Evolutionary conservation across 2,329 filamentous ascomycete genomes (phyloP).

Genomic region (Fusarium sp.): DNA sequence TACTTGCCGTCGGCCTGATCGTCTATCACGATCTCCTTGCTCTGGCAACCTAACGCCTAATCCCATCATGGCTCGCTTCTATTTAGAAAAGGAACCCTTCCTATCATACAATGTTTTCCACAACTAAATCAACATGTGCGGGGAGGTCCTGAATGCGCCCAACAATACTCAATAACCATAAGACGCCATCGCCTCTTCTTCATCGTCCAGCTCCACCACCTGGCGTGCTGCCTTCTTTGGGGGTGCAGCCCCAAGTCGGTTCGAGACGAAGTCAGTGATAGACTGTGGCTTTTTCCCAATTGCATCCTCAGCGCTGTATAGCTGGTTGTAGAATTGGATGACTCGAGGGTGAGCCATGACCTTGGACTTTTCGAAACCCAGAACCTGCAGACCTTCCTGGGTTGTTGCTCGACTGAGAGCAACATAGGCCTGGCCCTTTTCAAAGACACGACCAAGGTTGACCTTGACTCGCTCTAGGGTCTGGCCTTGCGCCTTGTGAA

Average conservation of each 20-base stretch:
- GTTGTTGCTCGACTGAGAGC: constrained; percentile 92
- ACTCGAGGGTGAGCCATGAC: constrained; percentile 95
- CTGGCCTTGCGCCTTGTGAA: constrained; percentile 98
- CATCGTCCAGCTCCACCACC: constrained; percentile 58
- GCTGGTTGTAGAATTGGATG: constrained; percentile 83
- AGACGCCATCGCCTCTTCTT: constrained; percentile 62
- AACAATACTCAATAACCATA: constrained; percentile 53
- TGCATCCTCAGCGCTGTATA: constrained; percentile 78
- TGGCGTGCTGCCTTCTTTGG: constrained; percentile 30
- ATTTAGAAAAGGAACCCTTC: constrained; percentile 6
- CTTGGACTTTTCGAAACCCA: constrained; percentile 88
- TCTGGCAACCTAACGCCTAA: constrained; percentile 21
- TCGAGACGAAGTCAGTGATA: constrained; percentile 56
- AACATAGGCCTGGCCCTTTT: constrained; percentile 98
- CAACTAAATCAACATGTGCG: constrained; percentile 14
- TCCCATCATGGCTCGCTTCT: constrained; percentile 15
- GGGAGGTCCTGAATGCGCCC: neutral
- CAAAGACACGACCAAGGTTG: constrained; percentile 90
- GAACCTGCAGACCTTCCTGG: constrained; percentile 87
- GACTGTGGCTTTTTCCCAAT: constrained; percentile 46
- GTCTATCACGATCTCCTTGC: constrained; percentile 19
- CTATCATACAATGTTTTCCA: constrained; percentile 26
- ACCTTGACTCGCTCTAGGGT: constrained; percentile 95
- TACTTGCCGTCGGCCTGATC: constrained; percentile 20
- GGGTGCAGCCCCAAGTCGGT: constrained; percentile 46